These are phyloP conservation scores for Quercus wislizeni DNA, from an alignment of 306 rosid genomes.

Conservation along the genomic window DNA sequence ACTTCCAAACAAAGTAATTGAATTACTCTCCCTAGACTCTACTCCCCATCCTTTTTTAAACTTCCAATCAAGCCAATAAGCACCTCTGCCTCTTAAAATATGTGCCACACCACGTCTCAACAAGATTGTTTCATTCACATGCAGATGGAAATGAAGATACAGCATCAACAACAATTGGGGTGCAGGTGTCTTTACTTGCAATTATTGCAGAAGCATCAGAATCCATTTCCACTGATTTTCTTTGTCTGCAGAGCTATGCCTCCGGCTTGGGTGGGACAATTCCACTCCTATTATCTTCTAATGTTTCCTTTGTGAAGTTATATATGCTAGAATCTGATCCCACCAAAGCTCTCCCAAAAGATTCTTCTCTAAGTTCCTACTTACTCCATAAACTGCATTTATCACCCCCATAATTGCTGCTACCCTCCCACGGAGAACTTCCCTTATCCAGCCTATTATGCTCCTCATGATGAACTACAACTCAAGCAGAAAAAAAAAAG, in stretches of 20 bases:
- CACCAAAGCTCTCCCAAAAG: slow-evolving; percentile 8
- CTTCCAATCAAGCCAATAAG: neutral
- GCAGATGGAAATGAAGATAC: slow-evolving; percentile 24
- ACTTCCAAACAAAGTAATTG: no score
- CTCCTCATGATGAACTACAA: slow-evolving; percentile 35
- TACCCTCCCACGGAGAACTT: slow-evolving; percentile 26
- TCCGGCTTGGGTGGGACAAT: slow-evolving; percentile 4
- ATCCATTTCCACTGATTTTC: slow-evolving; percentile 31
- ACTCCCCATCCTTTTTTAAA: no score
- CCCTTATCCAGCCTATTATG: slow-evolving; percentile 7
- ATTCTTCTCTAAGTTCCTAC: slow-evolving; percentile 27
- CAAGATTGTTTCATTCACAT: slow-evolving; percentile 14
- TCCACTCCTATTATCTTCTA: slow-evolving; percentile 15
- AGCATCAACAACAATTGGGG: slow-evolving; percentile 21
- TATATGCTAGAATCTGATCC: slow-evolving; percentile 24
- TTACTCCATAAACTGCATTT: slow-evolving; percentile 11
- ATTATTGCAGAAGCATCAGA: slow-evolving; percentile 34
- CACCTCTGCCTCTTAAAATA: slow-evolving; percentile 58
- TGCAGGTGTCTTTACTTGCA: slow-evolving; percentile 33
- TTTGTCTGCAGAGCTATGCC: slow-evolving; percentile 27
- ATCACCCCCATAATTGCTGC: slow-evolving; percentile 19
- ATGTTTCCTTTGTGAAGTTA: slow-evolving; percentile 22
- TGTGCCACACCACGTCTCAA: slow-evolving; percentile 22
- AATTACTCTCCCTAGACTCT: no score
- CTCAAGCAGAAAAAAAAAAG: slow-evolving; percentile 12